Base-by-base conservation (phyloP, 768 basidiomycete species). In the Suillus brevipes region DNA sequence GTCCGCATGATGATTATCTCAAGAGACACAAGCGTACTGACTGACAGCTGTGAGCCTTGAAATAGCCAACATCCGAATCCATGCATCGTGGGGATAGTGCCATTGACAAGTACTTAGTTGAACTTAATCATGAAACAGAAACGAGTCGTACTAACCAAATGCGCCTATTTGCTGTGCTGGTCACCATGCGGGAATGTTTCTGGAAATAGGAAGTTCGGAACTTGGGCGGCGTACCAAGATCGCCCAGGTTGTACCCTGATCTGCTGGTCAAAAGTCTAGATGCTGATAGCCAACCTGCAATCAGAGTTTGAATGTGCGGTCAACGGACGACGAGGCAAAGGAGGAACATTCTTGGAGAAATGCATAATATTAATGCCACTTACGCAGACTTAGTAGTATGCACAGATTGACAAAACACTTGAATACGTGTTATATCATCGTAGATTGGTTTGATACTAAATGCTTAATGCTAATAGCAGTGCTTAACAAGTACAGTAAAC, bases 401-500 rank as follows among this genome's bases (percentile, higher is more conserved):
- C 18, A 31, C 31, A 20, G 10, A 10, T 53, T 16, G 13, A 31
- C 28, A 50, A 50, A 31, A 28, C 40, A 42, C 40, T 20, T 9
- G 43, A 4, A 45, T 45, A 45, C 31, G 52, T 20, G 28, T 10
- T 10, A 6, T 13, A 36, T 55, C 37, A 6, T 43, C 57, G 18
- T 42, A 12, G 38, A 42, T 42, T 42, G 58, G 16, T 42, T 18
- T 59, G 40, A 42, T 13, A 12, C 25, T 53, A 60, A 59, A 60
- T 36, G 23, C 47, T 13, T 20, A 31, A 61, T 61, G 31, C 31
- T 9, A 61, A 55, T 23, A 36, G 53, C 34, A 28, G 25, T 50
- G 61, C 34, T 18, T 49, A 60, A 59, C 61, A 61, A 58, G 12
- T 62, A 62, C 55, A 62, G 49, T 62, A 62, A n/a, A 62, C 31